Conservation (phyloP, 1,284 basidiomycete genomes). For the Amylostereum areolatum region DNA sequence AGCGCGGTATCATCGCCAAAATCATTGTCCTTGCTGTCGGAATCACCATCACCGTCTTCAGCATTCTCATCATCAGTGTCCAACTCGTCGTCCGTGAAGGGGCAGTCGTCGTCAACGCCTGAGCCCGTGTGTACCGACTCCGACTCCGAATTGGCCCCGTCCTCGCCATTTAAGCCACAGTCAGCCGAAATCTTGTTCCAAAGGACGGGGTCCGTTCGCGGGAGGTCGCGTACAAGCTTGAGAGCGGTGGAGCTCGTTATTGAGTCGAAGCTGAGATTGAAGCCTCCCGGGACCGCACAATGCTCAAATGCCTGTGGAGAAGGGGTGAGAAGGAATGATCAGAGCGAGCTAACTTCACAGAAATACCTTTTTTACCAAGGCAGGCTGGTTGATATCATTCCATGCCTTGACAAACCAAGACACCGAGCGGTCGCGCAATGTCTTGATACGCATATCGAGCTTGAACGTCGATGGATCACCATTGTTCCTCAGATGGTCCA, state of each 20-base stretch:
- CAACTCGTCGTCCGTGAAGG: neutral
- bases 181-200: neutral
- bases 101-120: neutral
- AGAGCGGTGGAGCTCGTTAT: neutral
- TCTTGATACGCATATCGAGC: conserved; percentile 9
- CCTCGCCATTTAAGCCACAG: neutral
- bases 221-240: conserved; percentile 1
- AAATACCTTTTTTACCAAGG: conserved; percentile 13
- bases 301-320: neutral
- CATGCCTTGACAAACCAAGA: conserved; percentile 14
- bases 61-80: neutral
- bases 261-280: conserved; percentile 1
- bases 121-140: neutral
- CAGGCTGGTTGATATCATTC: conserved; percentile 12
- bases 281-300: neutral
- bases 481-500: conserved; percentile 8
- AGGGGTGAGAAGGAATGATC: neutral
- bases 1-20: too few species aligned
- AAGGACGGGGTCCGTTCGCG: neutral
- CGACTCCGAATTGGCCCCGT: too few species aligned
- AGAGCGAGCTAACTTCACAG: too few species aligned
- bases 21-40: too few species aligned
- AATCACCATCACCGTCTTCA: neutral
- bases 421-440: conserved; percentile 13
- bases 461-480: conserved; percentile 6